Base-by-base conservation (phyloP, 768 basidiomycete genomes). In the Astraeus odoratus region DNA sequence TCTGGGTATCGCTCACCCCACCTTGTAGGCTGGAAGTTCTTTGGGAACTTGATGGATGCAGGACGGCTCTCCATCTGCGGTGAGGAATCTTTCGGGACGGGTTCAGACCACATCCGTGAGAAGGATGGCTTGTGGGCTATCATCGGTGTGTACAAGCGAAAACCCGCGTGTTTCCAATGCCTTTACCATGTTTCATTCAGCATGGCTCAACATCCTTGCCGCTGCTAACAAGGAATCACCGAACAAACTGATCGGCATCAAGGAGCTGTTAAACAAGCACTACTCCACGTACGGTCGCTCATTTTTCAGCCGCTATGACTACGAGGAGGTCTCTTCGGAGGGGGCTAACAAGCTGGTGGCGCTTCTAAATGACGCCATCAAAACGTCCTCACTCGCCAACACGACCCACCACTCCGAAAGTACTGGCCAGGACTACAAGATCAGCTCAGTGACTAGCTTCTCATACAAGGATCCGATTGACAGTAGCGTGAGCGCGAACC, bases 401-500 rank as follows among this genome's bases (percentile, higher is more conserved):
- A 80, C 80, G 23, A 68, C 69, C 8, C 80, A 90, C 67, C 73
- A 67, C 34, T 85, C 91, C 2, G 70, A 75, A 44, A 77, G 83
- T 40, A 80, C 83, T 3, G 72, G 71, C 30, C 76, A 77, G 37
- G 73, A 76, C 39, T 98, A 94, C 74, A 83, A 75, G 49, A 80
- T 99, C 46, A 75, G 78, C 15, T 75, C 77, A 20, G 69, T 86
- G 34, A 83, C 82, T 70, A 81, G 91, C 74, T 99, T 99, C 63
- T 80, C 86, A 61, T 99, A 99, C 77, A 96, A 82, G 39, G 96
- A 99, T 65, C 96, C 96, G n/a, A 97, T 98, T 66, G 96, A 99
- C 63, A 72, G 82, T 43, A 90, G 87, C 36, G 77, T 97, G 50
- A 91, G 88, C 53, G 82, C 83, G 67, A 97, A 98, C 66, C 96